These are phyloP conservation scores for Cytospora mali DNA, from an alignment of 2,329 filamentous ascomycete species.

Conservation along the genomic window DNA sequence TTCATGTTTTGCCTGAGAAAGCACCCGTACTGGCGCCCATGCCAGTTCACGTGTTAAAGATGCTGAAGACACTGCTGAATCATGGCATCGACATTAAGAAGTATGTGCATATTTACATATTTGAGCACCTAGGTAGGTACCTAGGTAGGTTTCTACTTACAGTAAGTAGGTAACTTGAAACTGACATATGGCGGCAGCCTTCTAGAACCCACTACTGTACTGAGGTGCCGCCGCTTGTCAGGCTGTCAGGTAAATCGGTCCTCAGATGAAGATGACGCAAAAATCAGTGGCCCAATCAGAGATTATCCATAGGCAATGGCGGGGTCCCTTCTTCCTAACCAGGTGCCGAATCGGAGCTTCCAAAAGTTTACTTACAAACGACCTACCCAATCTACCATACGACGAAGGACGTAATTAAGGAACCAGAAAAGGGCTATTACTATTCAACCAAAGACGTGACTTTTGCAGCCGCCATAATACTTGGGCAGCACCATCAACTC, in stretches of 20 bases:
- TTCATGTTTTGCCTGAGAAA: too few relatives aligned
- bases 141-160: too few relatives aligned
- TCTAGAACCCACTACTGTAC: background rate
- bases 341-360: slow-evolving; percentile 20
- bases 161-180: background rate
- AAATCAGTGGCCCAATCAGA: slow-evolving; percentile 31
- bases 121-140: too few relatives aligned
- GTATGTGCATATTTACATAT: too few relatives aligned
- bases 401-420: background rate
- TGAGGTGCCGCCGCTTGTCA: background rate
- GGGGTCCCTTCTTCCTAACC: slow-evolving; percentile 26
- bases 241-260: background rate
- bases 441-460: background rate
- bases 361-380: background rate
- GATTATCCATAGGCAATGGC: slow-evolving; percentile 25
- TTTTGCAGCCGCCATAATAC: background rate
- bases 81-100: too few relatives aligned
- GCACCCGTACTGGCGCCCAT: too few relatives aligned
- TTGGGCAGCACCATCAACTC: background rate
- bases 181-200: background rate
- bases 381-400: background rate
- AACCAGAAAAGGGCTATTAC: background rate
- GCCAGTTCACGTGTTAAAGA: too few relatives aligned
- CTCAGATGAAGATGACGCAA: slow-evolving; percentile 29
- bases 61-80: too few relatives aligned